Evolutionary conservation across 805 yeast species (phyloP).

Genomic region (Starmerella etchellsii): DNA sequence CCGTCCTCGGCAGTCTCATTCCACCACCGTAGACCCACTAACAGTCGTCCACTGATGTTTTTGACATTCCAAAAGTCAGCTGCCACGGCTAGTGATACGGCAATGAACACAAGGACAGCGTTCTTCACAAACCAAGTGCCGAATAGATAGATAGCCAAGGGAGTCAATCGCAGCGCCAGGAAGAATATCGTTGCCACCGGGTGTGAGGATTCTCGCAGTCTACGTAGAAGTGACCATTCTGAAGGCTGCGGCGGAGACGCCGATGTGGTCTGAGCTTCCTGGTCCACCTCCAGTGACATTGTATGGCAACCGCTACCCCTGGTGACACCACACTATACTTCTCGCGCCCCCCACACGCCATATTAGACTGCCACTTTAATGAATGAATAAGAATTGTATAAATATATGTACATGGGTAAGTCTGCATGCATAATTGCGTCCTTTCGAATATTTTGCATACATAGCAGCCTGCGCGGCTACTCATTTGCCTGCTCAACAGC

Average conservation of each 20-base stretch:
- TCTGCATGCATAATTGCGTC: too few species aligned
- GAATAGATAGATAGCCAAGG: conserved; percentile 53
- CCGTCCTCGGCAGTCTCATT: conserved; percentile 62
- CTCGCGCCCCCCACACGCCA: too few species aligned
- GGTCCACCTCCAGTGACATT: conserved; percentile 16
- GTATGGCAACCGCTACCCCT: too few species aligned
- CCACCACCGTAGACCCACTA: conserved; percentile 94
- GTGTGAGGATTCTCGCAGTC: conserved; percentile 60
- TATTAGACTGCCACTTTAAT: not conserved
- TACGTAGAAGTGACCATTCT: conserved; percentile 31
- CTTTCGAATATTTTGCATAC: too few species aligned
- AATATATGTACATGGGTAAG: not conserved
- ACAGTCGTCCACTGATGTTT: conserved; percentile 75
- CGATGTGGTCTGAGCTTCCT: conserved; percentile 10
- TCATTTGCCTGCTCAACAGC: too few species aligned
- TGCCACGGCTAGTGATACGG: conserved; percentile 60
- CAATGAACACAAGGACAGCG: conserved; percentile 61
- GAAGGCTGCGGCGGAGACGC: conserved; percentile 5
- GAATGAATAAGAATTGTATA: too few species aligned
- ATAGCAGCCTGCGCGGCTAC: too few species aligned
- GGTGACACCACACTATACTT: too few species aligned
- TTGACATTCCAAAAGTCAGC: conserved; percentile 92
- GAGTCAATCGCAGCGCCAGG: conserved; percentile 47
- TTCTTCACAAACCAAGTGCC: conserved; percentile 49
- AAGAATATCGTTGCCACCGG: conserved; percentile 64